These are phyloP conservation scores for Homolaphlyctis polyrhiza DNA, from an alignment of 371 early-diverging fungal species.

Conservation along the genomic window DNA sequence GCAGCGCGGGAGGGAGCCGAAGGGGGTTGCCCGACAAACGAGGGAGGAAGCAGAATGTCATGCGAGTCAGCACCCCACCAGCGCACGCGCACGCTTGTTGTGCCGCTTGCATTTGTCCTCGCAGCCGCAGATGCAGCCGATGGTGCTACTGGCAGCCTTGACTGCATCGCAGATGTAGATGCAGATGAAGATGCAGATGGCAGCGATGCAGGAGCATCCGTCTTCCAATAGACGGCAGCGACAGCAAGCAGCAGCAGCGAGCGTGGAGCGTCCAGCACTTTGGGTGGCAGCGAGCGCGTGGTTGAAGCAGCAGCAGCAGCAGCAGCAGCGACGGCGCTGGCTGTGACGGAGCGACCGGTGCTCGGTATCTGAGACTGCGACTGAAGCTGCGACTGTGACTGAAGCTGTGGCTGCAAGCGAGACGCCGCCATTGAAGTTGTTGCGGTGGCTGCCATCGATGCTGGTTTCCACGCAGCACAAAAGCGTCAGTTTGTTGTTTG, in stretches of 20 bases:
- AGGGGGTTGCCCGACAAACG: background rate
- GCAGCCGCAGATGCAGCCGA: background rate
- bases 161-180: background rate
- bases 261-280: background rate
- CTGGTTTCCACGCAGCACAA: too few species aligned
- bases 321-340: background rate
- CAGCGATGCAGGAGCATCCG: background rate
- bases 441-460: too few species aligned
- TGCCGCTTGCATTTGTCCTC: background rate
- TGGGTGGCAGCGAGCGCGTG: background rate
- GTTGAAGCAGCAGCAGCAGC: background rate
- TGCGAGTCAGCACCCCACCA: slow-evolving; percentile 3
- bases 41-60: background rate
- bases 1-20: background rate
- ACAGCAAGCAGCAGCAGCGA: background rate
- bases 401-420: too few species aligned
- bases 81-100: background rate
- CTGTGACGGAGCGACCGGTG: too few species aligned
- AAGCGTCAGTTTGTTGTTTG: too few species aligned
- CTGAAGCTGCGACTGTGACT: too few species aligned
- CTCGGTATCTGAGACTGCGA: too few species aligned
- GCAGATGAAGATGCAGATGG: background rate
- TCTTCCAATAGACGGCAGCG: background rate
- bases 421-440: too few species aligned
- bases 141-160: background rate